Conservation (phyloP, 2,329 filamentous ascomycete species). For the Ascochyta fabae region DNA sequence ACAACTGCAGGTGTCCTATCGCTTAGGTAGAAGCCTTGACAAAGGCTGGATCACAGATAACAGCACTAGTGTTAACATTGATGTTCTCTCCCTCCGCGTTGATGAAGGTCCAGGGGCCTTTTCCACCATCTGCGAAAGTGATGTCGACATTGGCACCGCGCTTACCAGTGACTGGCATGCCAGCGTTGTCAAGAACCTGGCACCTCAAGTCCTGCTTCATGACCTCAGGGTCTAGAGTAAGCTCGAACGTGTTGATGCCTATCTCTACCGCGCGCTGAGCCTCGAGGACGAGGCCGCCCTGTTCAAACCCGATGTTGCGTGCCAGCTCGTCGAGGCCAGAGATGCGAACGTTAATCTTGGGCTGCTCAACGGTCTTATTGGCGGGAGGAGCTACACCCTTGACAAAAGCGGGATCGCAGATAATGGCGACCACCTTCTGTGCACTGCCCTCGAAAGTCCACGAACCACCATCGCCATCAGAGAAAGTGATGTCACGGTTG, state of each 20-base stretch:
- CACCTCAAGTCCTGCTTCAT: constrained; percentile 20
- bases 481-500: constrained; percentile 23
- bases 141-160: constrained; percentile 23
- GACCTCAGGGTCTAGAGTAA: constrained; percentile 18
- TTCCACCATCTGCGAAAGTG: constrained; percentile 24
- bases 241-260: constrained; percentile 17
- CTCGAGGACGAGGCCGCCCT: constrained; percentile 13
- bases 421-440: constrained; percentile 6
- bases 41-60: constrained; percentile 26
- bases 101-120: constrained; percentile 22
- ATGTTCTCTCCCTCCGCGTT: constrained; percentile 1
- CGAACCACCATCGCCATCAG: constrained; percentile 7
- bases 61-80: constrained; percentile 14
- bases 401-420: constrained; percentile 14
- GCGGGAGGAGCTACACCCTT: constrained; percentile 4
- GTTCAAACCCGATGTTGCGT: constrained; percentile 5
- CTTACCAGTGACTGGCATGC: constrained; percentile 15
- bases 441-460: constrained; percentile 10
- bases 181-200: constrained; percentile 19
- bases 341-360: constrained; percentile 12
- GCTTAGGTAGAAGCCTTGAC: constrained; percentile 7
- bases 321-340: constrained; percentile 12
- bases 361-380: not conserved
- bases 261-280: not conserved
- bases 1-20: not conserved